phyloP scores from a whole-genome alignment of 2,329 filamentous ascomycete species.

The Neophaeococcomyces mojaviensis region DNA sequence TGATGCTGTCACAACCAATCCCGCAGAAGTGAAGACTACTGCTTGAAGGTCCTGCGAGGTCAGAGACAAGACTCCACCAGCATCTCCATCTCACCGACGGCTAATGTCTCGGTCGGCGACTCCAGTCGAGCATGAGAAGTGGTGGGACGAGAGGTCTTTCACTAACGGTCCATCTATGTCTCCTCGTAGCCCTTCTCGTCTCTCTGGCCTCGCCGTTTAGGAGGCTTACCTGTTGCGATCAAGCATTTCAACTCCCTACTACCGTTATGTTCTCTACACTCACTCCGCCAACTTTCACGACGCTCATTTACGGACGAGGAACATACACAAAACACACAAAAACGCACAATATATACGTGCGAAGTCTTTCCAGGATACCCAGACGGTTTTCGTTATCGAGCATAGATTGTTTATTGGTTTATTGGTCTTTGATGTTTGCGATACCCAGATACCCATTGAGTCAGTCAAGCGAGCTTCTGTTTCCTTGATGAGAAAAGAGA shows the following conservation, averaged over 20 bases:
- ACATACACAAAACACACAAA: neutral
- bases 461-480: slow-evolving; percentile 7
- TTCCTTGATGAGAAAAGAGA: slow-evolving; percentile 11
- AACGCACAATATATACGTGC: neutral
- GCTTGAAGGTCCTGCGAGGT: slow-evolving; percentile 25
- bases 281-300: too few species aligned
- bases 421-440: slow-evolving; percentile 8
- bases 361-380: slow-evolving; percentile 2
- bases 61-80: slow-evolving; percentile 23
- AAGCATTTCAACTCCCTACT: neutral
- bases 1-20: slow-evolving; percentile 10
- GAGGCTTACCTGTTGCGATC: slow-evolving; percentile 8
- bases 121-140: slow-evolving; percentile 26
- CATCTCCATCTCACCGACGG: slow-evolving; percentile 21
- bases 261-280: too few species aligned
- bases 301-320: too few species aligned
- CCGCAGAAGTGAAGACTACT: slow-evolving; percentile 22
- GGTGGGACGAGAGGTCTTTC: slow-evolving; percentile 24
- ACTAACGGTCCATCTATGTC: slow-evolving; percentile 14
- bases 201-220: slow-evolving; percentile 24
- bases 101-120: slow-evolving; percentile 21
- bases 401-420: slow-evolving; percentile 2
- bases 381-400: slow-evolving; percentile 2
- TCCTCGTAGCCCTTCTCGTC: slow-evolving; percentile 24
- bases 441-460: slow-evolving; percentile 10